phyloP scores from a whole-genome alignment of 805 yeast species.

The Yamadazyma ubonensis region DNA sequence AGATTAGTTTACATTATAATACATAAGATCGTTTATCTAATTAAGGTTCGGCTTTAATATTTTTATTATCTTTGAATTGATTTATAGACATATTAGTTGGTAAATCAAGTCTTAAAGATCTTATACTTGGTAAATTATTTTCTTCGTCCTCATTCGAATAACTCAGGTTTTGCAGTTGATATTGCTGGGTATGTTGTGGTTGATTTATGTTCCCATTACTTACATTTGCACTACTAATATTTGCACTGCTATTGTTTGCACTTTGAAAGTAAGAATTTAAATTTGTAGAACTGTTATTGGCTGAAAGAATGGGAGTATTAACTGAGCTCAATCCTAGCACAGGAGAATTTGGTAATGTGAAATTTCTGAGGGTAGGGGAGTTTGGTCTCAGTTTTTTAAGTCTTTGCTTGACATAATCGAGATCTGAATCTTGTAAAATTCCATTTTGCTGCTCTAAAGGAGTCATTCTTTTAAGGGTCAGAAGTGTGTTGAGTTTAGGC shows the following conservation, averaged over 20 bases:
- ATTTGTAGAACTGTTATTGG: conserved; percentile 42
- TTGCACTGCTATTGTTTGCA: conserved; percentile 11
- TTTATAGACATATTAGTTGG: conserved; percentile 42
- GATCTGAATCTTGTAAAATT: conserved; percentile 42
- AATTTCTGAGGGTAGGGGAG: conserved; percentile 40
- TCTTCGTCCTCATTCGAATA: conserved; percentile 14
- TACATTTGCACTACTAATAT: not conserved
- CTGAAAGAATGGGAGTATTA: conserved; percentile 42
- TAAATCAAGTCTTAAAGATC: conserved; percentile 50
- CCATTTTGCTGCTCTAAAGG: conserved; percentile 39
- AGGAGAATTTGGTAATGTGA: conserved; percentile 46
- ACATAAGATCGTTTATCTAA: conserved; percentile 1
- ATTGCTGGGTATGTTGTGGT: conserved; percentile 5
- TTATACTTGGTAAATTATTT: conserved; percentile 44
- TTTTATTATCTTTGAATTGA: conserved; percentile 13
- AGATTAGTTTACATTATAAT: conserved; percentile 6
- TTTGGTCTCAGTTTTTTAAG: conserved; percentile 51
- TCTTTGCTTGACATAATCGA: conserved; percentile 46
- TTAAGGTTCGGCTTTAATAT: conserved; percentile 11
- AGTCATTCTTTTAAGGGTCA: conserved; percentile 63
- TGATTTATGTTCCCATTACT: too few relatives aligned
- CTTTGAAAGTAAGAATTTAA: conserved; percentile 37
- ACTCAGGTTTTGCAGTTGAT: conserved; percentile 11
- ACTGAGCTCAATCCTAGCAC: conserved; percentile 38
- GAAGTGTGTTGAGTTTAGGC: conserved; percentile 32